Conservation (phyloP, 176 grass and related monocot genomes). For the Cenchrus fungigraminus region DNA sequence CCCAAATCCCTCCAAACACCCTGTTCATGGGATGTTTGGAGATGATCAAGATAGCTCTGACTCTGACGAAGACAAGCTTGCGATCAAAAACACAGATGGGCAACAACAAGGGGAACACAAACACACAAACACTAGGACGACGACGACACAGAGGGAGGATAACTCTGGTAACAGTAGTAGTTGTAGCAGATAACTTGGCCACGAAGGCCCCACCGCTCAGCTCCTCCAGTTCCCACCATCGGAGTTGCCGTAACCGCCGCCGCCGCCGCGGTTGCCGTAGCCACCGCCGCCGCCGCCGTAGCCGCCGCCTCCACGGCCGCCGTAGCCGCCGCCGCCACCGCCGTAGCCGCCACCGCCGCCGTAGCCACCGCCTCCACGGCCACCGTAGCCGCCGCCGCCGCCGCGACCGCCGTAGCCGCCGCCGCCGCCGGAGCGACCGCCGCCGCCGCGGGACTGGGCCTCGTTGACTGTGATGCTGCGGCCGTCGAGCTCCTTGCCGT, state of each 20-base stretch:
- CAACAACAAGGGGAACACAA: background rate
- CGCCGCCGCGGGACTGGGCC: conserved; percentile 80
- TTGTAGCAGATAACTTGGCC: conserved; percentile 42
- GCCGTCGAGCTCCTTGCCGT: conserved; percentile 79
- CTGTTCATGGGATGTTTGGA: background rate
- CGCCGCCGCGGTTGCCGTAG: background rate
- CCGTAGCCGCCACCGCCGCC: background rate
- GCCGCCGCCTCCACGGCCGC: background rate
- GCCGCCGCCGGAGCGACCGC: conserved; percentile 37
- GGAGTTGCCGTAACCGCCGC: conserved; percentile 24
- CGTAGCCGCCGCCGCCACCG: background rate
- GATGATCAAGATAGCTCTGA: background rate
- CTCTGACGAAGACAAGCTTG: background rate
- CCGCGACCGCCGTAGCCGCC: background rate
- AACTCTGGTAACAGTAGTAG: background rate
- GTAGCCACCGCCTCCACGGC: background rate
- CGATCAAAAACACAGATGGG: conserved; percentile 47
- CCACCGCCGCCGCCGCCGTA: background rate
- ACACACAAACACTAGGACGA: background rate
- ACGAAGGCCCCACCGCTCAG: conserved; percentile 33
- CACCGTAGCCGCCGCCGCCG: background rate
- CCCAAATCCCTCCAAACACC: background rate
- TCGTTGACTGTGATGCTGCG: conserved; percentile 95
- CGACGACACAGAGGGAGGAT: background rate
- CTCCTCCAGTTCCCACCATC: conserved; percentile 45